These are phyloP conservation scores for Pogostemon cablin DNA, from an alignment of 257 asterid genomes.

Conservation along the genomic window DNA sequence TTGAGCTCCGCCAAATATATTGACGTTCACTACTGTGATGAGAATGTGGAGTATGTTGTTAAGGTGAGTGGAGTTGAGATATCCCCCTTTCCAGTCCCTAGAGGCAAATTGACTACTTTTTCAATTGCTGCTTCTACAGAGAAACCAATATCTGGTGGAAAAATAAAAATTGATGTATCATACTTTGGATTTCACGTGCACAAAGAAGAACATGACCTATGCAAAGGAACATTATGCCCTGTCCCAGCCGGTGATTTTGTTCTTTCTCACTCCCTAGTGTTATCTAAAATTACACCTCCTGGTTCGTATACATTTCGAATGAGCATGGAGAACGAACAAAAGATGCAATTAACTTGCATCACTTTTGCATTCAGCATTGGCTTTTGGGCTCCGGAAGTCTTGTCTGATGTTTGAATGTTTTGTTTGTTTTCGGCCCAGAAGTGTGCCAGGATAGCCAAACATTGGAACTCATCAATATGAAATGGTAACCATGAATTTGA, in stretches of 20 bases:
- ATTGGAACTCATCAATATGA: too few relatives aligned
- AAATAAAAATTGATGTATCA: slow-evolving; percentile 39
- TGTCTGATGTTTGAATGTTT: slow-evolving; percentile 4
- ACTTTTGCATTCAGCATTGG: slow-evolving; percentile 44
- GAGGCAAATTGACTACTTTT: slow-evolving; percentile 42
- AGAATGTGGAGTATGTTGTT: slow-evolving; percentile 34
- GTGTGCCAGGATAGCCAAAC: too few relatives aligned
- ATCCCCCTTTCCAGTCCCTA: slow-evolving; percentile 44
- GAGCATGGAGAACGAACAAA: slow-evolving; percentile 34
- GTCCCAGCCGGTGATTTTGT: slow-evolving; percentile 41
- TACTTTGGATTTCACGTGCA: slow-evolving; percentile 42
- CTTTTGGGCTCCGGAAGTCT: slow-evolving; percentile 19
- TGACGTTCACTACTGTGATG: slow-evolving; percentile 26
- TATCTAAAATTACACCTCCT: slow-evolving; percentile 44
- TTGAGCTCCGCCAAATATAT: slow-evolving; percentile 39
- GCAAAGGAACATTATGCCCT: slow-evolving; percentile 42
- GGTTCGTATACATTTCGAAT: slow-evolving; percentile 43
- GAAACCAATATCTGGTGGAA: slow-evolving; percentile 39
- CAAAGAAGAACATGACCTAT: slow-evolving; percentile 41
- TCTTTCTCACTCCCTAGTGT: slow-evolving; percentile 37
- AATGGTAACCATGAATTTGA: too few relatives aligned
- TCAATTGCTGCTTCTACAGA: slow-evolving; percentile 42
- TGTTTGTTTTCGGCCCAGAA: too few relatives aligned
- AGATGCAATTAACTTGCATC: slow-evolving; percentile 42
- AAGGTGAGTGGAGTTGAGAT: slow-evolving; percentile 49